phyloP scores from a whole-genome alignment of 2,329 filamentous ascomycete species.

The Pseudogymnoascus sp. region DNA sequence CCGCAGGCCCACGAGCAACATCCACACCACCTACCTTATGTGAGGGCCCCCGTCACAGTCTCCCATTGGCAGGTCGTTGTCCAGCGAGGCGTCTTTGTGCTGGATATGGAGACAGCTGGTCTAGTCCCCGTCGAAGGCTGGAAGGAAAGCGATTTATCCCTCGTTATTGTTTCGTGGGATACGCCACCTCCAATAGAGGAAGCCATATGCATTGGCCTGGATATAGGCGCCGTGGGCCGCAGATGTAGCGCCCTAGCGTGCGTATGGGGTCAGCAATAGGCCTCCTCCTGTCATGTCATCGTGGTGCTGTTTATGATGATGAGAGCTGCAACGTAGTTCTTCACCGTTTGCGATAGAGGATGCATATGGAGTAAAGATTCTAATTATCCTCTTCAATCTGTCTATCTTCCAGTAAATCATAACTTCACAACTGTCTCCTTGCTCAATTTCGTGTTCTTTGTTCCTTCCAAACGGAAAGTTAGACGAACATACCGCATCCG shows the following conservation, averaged over 20 bases:
- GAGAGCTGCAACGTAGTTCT: background rate
- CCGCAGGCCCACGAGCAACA: background rate
- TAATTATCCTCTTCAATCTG: background rate
- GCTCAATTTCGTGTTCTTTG: background rate
- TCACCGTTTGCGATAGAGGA: background rate
- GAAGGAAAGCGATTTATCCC: background rate
- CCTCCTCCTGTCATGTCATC: background rate
- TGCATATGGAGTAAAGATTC: background rate
- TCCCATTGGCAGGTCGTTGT: background rate
- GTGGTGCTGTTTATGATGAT: background rate
- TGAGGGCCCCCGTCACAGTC: background rate
- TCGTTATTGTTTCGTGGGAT: background rate
- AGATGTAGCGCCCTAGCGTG: conserved; percentile 9
- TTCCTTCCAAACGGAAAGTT: background rate
- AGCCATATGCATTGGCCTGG: background rate
- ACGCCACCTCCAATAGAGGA: conserved; percentile 1
- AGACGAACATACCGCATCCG: background rate
- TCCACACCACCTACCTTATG: conserved; percentile 3
- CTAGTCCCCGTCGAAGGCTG: background rate
- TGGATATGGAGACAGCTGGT: background rate
- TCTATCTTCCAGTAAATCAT: background rate
- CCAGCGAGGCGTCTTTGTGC: conserved; percentile 2
- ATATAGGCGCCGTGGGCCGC: conserved; percentile 6
- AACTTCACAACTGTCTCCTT: background rate
- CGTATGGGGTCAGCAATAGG: background rate